These are phyloP conservation scores for Craspedostauros australis DNA, from an alignment of 108 stramenopile species.

Conservation along the genomic window DNA sequence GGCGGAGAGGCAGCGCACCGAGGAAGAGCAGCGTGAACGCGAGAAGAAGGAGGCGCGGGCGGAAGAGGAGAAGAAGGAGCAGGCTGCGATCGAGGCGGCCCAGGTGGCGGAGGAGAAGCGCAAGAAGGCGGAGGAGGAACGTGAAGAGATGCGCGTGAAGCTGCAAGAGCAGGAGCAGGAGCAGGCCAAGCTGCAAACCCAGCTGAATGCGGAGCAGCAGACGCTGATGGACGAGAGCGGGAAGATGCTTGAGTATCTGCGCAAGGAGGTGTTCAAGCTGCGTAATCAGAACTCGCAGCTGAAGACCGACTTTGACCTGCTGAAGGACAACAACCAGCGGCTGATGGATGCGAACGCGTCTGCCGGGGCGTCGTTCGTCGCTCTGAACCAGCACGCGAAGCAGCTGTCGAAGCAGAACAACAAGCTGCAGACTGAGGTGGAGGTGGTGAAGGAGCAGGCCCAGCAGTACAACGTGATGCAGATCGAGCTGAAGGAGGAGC, in stretches of 20 bases:
- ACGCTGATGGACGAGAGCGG: conserved; percentile 68
- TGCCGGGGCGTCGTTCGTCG: conserved; percentile 60
- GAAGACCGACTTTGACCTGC: conserved; percentile 49
- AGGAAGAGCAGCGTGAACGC: conserved; percentile 11
- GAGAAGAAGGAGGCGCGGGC: conserved; percentile 9
- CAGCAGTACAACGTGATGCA: conserved; percentile 34
- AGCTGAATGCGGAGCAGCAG: conserved; percentile 38
- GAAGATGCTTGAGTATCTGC: conserved; percentile 63
- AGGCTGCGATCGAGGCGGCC: background rate
- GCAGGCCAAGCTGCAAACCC: conserved; percentile 3
- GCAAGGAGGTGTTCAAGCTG: conserved; percentile 60
- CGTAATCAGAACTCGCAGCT: conserved; percentile 48
- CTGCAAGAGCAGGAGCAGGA: background rate
- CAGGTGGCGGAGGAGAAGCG: conserved; percentile 1
- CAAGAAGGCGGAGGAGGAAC: conserved; percentile 14
- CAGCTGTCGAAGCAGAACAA: conserved; percentile 44
- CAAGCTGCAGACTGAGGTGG: conserved; percentile 36
- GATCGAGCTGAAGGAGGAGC: conserved; percentile 58
- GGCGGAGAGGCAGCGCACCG: conserved; percentile 16
- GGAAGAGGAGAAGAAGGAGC: conserved; percentile 4
- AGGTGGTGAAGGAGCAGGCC: conserved; percentile 19
- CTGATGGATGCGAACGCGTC: conserved; percentile 72
- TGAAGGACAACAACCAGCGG: conserved; percentile 62
- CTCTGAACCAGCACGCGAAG: conserved; percentile 66
- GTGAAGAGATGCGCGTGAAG: background rate